phyloP scores from a whole-genome alignment of 495 filamentous ascomycete species.

The Neurospora intermedia region DNA sequence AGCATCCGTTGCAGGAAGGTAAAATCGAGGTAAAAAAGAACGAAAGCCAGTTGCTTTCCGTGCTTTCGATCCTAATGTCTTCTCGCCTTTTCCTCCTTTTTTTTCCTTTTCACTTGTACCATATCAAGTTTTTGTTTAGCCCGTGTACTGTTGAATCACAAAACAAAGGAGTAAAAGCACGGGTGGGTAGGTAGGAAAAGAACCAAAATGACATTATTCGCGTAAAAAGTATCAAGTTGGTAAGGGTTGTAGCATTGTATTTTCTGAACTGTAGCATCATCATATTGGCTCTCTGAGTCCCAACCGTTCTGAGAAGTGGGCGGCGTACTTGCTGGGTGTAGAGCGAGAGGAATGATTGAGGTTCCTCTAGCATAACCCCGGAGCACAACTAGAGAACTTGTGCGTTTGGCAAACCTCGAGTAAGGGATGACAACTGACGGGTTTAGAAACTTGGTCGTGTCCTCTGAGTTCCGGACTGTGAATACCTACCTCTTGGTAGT shows the following conservation, averaged over 20 bases:
- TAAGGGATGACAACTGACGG: background rate
- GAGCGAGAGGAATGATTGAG: background rate
- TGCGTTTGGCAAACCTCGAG: background rate
- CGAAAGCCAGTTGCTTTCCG: background rate
- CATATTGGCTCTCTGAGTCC: background rate
- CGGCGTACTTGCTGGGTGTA: background rate
- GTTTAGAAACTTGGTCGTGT: background rate
- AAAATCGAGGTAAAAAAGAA: background rate
- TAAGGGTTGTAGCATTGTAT: background rate
- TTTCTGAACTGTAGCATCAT: background rate
- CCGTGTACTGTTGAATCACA: background rate
- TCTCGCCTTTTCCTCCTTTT: background rate
- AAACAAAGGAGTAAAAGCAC: background rate
- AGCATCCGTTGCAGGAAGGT: background rate
- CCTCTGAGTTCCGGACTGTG: background rate
- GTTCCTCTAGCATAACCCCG: background rate
- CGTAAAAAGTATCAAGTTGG: background rate
- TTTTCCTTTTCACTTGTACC: background rate
- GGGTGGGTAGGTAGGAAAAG: background rate
- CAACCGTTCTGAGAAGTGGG: background rate
- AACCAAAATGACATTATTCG: background rate
- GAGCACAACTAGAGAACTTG: background rate
- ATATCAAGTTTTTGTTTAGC: background rate
- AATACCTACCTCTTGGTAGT: background rate
- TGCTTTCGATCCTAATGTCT: background rate